Conservation (phyloP, 139 green algal species). For the Tetradesmus obliquus region DNA sequence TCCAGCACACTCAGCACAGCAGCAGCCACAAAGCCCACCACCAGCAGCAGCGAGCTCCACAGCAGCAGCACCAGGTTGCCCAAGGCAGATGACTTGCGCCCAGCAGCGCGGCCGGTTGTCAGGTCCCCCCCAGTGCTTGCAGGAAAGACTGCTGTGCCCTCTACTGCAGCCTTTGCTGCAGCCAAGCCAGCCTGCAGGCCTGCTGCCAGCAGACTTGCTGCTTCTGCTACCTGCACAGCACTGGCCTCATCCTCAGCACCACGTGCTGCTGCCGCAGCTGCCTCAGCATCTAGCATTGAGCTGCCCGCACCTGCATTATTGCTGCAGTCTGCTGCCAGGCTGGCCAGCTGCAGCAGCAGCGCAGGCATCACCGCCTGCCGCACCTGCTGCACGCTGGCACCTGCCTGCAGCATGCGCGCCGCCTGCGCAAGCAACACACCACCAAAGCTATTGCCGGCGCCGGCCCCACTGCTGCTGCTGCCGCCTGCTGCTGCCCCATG, state of each 20-base stretch:
- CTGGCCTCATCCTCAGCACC: neutral
- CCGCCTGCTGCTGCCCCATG: neutral
- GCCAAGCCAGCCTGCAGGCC: neutral
- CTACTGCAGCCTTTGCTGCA: constrained; percentile 12
- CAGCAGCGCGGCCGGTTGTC: neutral
- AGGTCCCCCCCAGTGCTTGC: neutral
- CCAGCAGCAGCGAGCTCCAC: neutral
- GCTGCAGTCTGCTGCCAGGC: neutral
- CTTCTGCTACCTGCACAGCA: constrained; percentile 1
- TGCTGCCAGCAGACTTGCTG: constrained; percentile 5
- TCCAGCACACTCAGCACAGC: neutral
- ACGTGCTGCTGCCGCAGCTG: neutral
- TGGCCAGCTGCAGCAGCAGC: constrained; percentile 7
- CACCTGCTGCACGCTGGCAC: neutral
- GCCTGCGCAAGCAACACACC: neutral
- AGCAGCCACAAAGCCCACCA: constrained; percentile 10
- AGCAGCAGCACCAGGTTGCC: constrained; percentile 1
- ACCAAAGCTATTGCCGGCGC: neutral
- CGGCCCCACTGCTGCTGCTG: neutral
- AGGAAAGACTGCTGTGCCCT: neutral
- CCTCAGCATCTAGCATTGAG: neutral
- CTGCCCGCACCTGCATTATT: no score
- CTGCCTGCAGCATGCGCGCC: constrained; percentile 14
- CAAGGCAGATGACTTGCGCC: neutral
- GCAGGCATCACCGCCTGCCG: constrained; percentile 13